phyloP scores from a whole-genome alignment of 2,329 filamentous ascomycete species.

The Blumeria hordei region DNA sequence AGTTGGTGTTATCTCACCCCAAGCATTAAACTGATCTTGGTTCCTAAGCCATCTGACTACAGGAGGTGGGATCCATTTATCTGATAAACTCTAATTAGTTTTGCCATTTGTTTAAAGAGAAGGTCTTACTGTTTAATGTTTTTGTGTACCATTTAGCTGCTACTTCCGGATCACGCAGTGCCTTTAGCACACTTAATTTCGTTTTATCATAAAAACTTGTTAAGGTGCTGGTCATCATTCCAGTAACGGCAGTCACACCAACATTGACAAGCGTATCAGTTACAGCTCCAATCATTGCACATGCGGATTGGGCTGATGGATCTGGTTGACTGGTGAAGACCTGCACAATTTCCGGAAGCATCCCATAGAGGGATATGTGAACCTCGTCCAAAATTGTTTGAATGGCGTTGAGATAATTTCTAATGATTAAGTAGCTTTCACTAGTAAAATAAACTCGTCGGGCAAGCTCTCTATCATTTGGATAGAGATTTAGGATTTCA shows the following conservation, averaged over 20 bases:
- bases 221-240: neutral
- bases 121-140: neutral
- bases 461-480: conserved; percentile 2
- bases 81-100: neutral
- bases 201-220: neutral
- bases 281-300: neutral
- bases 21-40: neutral
- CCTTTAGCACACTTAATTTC: neutral
- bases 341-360: conserved; percentile 2
- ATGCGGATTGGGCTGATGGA: neutral
- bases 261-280: neutral
- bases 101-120: too few relatives aligned
- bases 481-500: neutral
- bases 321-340: conserved; percentile 1
- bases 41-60: neutral
- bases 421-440: conserved; percentile 1
- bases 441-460: conserved; percentile 4
- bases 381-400: conserved; percentile 1
- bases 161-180: neutral
- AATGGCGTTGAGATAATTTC: conserved; percentile 2
- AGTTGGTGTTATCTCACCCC: neutral
- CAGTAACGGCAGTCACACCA: neutral
- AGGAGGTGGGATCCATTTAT: neutral
- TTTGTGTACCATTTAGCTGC: neutral
- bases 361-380: neutral